Conservation (phyloP, 2,329 filamentous ascomycete species). For the Cercospora brassicicola region DNA sequence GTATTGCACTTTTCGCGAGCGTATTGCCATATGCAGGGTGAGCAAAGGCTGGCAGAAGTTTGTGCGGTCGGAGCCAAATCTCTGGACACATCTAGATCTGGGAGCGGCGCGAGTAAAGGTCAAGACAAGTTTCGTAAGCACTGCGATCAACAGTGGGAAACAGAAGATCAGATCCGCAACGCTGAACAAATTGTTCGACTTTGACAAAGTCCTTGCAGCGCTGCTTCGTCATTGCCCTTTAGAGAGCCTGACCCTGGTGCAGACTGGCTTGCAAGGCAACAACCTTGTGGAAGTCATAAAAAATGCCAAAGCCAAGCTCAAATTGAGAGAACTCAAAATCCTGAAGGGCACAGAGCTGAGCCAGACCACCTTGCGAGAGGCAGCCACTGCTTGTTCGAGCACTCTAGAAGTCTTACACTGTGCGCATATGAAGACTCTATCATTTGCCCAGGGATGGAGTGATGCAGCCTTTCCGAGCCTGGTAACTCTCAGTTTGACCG, state of each 20-base stretch:
- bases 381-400: background rate
- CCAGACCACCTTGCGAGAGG: slow-evolving; percentile 6
- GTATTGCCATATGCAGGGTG: slow-evolving; percentile 53
- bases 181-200: slow-evolving; percentile 42
- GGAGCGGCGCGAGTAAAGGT: slow-evolving; percentile 47
- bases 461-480: slow-evolving; percentile 3
- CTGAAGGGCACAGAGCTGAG: slow-evolving; percentile 24
- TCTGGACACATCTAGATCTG: slow-evolving; percentile 59
- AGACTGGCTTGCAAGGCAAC: slow-evolving; percentile 31
- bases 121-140: slow-evolving; percentile 44
- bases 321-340: slow-evolving; percentile 25
- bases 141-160: slow-evolving; percentile 45
- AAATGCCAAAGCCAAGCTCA: slow-evolving; percentile 17
- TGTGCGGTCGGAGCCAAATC: slow-evolving; percentile 47
- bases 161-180: slow-evolving; percentile 40
- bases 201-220: slow-evolving; percentile 43
- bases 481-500: slow-evolving; percentile 8
- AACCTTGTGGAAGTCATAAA: slow-evolving; percentile 25
- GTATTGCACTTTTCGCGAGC: slow-evolving; percentile 53
- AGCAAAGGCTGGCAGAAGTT: slow-evolving; percentile 58
- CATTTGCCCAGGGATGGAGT: slow-evolving; percentile 2
- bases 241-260: slow-evolving; percentile 38
- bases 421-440: background rate
- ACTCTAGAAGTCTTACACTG: slow-evolving; percentile 15
- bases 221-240: slow-evolving; percentile 42